Evolutionary conservation across 2,329 filamentous ascomycete species (phyloP).

Genomic region (Cercospora sp.): DNA sequence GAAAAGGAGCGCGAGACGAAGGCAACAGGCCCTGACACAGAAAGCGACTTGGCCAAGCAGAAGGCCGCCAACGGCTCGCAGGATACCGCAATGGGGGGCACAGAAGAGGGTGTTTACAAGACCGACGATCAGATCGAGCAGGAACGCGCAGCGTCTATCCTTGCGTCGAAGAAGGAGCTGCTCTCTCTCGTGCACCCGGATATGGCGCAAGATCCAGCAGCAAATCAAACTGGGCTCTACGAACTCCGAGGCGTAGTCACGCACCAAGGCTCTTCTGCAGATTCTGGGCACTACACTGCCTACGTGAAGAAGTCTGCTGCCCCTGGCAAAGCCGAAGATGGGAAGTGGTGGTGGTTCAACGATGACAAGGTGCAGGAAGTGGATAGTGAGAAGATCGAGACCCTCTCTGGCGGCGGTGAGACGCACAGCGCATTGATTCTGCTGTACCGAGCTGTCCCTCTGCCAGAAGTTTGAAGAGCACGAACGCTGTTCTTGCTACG

Average conservation of each 20-base stretch:
- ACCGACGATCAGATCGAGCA: constrained; percentile 91
- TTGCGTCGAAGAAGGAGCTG: constrained; percentile 84
- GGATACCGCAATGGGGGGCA: constrained; percentile 73
- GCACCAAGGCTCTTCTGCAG: constrained; percentile 93
- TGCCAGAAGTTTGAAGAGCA: constrained; percentile 49
- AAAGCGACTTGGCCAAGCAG: constrained; percentile 52
- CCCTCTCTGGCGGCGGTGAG: constrained; percentile 79
- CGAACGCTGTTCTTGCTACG: background rate
- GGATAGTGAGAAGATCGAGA: constrained; percentile 84
- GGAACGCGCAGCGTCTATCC: constrained; percentile 73
- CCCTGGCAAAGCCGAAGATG: constrained; percentile 81
- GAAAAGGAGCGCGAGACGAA: constrained; percentile 51
- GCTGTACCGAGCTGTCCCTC: constrained; percentile 72
- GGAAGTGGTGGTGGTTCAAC: constrained; percentile 99
- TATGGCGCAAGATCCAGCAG: constrained; percentile 73
- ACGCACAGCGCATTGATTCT: constrained; percentile 80
- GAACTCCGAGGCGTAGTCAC: constrained; percentile 93
- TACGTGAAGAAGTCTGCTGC: constrained; percentile 94
- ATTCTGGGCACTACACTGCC: constrained; percentile 96
- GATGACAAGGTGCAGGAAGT: constrained; percentile 97
- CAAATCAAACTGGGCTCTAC: constrained; percentile 93
- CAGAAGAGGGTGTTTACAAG: constrained; percentile 78
- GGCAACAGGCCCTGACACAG: constrained; percentile 36
- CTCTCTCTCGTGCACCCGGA: constrained; percentile 73
- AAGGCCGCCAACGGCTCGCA: constrained; percentile 51